phyloP scores from a whole-genome alignment of 139 green algal species.

The Parachlorella kessleri region DNA sequence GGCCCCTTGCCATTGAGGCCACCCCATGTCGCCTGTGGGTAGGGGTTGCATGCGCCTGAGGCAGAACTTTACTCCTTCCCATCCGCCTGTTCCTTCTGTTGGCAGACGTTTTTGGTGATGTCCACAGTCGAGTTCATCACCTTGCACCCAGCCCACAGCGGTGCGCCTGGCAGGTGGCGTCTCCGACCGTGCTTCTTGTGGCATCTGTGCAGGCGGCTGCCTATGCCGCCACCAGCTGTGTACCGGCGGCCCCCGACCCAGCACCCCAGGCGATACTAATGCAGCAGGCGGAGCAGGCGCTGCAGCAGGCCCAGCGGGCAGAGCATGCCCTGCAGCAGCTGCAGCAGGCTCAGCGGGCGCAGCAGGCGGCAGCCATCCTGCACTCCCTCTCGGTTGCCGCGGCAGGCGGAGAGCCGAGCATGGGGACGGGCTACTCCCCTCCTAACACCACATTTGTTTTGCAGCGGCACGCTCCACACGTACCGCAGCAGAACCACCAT shows the following conservation, averaged over 20 bases:
- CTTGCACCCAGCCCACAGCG: background rate
- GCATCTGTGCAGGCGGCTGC: background rate
- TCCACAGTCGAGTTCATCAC: background rate
- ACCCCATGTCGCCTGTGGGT: background rate
- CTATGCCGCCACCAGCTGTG: background rate
- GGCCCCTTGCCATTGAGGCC: background rate
- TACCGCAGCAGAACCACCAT: background rate
- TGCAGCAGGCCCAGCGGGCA: conserved; percentile 24
- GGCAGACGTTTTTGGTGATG: background rate
- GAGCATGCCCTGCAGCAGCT: conserved; percentile 18
- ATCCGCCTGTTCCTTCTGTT: background rate
- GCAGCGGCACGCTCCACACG: background rate
- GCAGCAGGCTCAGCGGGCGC: conserved; percentile 24
- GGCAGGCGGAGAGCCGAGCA: background rate
- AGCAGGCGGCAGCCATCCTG: conserved; percentile 19
- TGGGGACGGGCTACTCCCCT: background rate
- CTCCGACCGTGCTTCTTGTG: background rate
- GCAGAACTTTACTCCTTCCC: too few species aligned
- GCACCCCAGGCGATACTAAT: background rate
- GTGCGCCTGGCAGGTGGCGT: background rate
- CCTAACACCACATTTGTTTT: background rate
- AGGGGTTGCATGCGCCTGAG: too few species aligned
- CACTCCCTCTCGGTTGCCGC: conserved; percentile 14
- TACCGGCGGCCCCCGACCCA: background rate
- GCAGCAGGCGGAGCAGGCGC: conserved; percentile 10